Evolutionary conservation across 805 yeast genomes (phyloP), one percentile per base, ranked within the genome.

Genomic region (Zygosaccharomyces pseudorouxii): DNA sequence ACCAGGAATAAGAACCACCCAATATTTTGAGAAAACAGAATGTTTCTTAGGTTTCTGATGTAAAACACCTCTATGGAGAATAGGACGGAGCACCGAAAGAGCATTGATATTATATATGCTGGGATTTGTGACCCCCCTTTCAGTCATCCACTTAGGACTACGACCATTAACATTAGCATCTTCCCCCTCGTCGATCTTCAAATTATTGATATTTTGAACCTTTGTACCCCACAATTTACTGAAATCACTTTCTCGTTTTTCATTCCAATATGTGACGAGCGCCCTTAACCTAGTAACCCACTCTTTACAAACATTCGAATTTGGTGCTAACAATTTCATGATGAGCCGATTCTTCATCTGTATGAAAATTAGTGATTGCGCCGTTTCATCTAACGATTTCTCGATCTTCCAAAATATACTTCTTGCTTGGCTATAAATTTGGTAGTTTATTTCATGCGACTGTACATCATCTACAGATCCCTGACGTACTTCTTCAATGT

Each of bases 1-100:
- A 0, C 92, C 90, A 1, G 93, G 89, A 40, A 86, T 76, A 12
- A 89, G 70, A 1, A 87, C 73, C 7, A 79, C 86, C 63, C 71
- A 83, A 55, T 69, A 79, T 50, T 77, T 78, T 39, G 66, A 69
- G 67, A 90, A 92, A 30, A 78, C 72, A 1, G 87, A 67, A 60
- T 84, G 89, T 60, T 81, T 86, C 49, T 77, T 79, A 3, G 79
- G 74, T 58, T 89, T 90, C 54, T 80, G 80, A 60, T 77, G 89
- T 22, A 92, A 62, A 28, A 72, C 65, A 0, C 97, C 97, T 50
- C 80, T 76, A 68, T 74, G 74, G 19, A 84, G 68, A 2, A 90
- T 67, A 9, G 83, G 74, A 12, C 81, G 77, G 22, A 81, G 74
- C 66, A 84, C 71, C 0, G 92, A 73, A 44, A 80, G 62, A 3